phyloP scores from a whole-genome alignment of 2,329 filamentous ascomycete species.

The Neonectria coccinea region DNA sequence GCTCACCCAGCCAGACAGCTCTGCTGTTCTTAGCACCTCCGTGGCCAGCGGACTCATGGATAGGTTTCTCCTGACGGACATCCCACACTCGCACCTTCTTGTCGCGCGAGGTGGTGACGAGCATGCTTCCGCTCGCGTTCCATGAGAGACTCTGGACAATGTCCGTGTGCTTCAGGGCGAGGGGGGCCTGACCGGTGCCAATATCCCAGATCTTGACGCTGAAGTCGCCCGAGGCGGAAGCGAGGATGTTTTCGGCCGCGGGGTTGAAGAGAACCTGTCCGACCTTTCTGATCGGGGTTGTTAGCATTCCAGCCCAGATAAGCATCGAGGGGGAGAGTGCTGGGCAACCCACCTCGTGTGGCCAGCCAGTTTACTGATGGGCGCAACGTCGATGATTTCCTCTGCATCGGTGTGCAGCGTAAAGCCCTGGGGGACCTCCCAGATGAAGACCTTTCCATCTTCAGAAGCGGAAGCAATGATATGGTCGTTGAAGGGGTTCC shows the following conservation, averaged over 20 bases:
- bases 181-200: constrained; percentile 77
- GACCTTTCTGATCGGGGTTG: constrained; percentile 77
- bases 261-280: constrained; percentile 99
- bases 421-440: constrained; percentile 92
- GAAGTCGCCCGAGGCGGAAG: constrained; percentile 94
- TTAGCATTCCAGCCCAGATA: constrained; percentile 30
- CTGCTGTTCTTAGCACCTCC: constrained; percentile 97
- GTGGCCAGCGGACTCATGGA: constrained; percentile 87
- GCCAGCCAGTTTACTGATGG: constrained; percentile 83
- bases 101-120: constrained; percentile 95
- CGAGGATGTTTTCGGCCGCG: constrained; percentile 92
- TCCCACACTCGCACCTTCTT: constrained; percentile 99
- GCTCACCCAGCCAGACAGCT: constrained; percentile 96
- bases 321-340: constrained; percentile 5
- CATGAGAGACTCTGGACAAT: constrained; percentile 96
- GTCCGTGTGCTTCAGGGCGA: constrained; percentile 86
- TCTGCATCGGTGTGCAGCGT: constrained; percentile 86
- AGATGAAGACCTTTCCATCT: constrained; percentile 96
- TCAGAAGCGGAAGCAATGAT: constrained; percentile 94
- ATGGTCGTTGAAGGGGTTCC: constrained; percentile 96
- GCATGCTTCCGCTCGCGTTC: constrained; percentile 87
- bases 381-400: constrained; percentile 83
- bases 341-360: constrained; percentile 77
- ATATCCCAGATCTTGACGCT: constrained; percentile 97
- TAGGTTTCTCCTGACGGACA: constrained; percentile 89